Base-by-base conservation (phyloP, 1,139 yeast genomes). In the Yamadazyma triangularis region DNA sequence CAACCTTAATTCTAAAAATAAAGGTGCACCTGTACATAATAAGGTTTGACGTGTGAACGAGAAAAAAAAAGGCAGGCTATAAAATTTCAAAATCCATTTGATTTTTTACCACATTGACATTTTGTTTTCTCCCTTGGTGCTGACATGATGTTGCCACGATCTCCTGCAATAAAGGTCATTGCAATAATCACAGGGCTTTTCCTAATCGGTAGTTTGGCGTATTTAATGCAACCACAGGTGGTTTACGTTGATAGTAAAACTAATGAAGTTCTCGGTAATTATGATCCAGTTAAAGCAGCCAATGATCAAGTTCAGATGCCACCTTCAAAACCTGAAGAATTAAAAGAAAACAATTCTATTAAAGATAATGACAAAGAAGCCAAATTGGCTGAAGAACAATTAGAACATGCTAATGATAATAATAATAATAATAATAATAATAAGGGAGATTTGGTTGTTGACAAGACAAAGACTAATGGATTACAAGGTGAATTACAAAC, bases 221-320 rank as follows among this genome's bases (percentile, higher is more conserved):
- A 31, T 4, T 30, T 50, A 13, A 27, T 45, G 4, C 39, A 39
- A 27, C 52, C 56, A 4, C 31, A 30, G 24, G 47, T 53, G 11
- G 49, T 57, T 2, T 56, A 56, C 31, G 49, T 57, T 14, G 62
- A 57, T 33, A 25, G 42, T 8, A 27, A 28, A n/a, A 48, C 58
- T 10, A 51, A 53, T 22, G 34, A 43, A 26, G 38, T 53, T 3
- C 26, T 56, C 25, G 34, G 34, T 7, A 40, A 48, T 30, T 51
- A 32, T 26, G 27, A 20, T 10, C 40, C 39, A 8, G 16, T 14
- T 10, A 18, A 19, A 15, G 13, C 14, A 11, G 4, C 11, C 20
- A 11, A 21, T 14, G 11, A 4, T 13, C 5, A 4, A 15, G 24
- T 8, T 8, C 22, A 18, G 11, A 11, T 18, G 6, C 25, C 24